These are phyloP conservation scores for Torulaspora indica DNA, from an alignment of 805 yeast species.

Conservation along the genomic window DNA sequence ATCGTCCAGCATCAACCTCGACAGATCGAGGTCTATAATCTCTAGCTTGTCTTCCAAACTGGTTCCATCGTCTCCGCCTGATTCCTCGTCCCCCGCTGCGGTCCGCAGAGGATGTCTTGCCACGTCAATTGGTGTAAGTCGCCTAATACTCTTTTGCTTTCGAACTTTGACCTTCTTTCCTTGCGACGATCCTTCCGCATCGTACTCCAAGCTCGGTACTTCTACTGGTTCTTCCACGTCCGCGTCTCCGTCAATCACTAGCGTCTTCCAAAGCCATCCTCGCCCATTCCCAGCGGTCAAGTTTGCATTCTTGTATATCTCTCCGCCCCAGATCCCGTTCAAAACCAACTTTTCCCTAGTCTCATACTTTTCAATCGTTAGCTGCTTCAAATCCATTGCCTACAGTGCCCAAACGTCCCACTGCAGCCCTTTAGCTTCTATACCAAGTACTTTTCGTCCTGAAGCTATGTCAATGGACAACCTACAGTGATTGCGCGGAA, in stretches of 20 bases:
- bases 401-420: background rate
- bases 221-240: conserved; percentile 8
- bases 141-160: conserved; percentile 18
- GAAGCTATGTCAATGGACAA: background rate
- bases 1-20: conserved; percentile 27
- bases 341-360: conserved; percentile 27
- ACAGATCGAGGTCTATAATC: conserved; percentile 30
- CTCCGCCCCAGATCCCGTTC: conserved; percentile 33
- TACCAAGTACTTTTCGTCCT: background rate
- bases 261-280: conserved; percentile 35
- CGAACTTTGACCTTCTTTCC: background rate
- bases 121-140: conserved; percentile 24
- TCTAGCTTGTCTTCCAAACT: conserved; percentile 26
- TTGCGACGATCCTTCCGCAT: conserved; percentile 6
- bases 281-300: conserved; percentile 15
- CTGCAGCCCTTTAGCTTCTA: background rate
- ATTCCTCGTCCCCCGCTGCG: background rate
- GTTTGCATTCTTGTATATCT: conserved; percentile 20
- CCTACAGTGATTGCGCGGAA: background rate
- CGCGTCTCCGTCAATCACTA: conserved; percentile 21
- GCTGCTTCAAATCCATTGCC: conserved; percentile 14
- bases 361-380: conserved; percentile 22
- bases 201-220: conserved; percentile 19
- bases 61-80: conserved; percentile 11
- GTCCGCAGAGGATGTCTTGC: conserved; percentile 14